Conservation (phyloP, 164 flowering plant species). For the Aristolochia californica region DNA sequence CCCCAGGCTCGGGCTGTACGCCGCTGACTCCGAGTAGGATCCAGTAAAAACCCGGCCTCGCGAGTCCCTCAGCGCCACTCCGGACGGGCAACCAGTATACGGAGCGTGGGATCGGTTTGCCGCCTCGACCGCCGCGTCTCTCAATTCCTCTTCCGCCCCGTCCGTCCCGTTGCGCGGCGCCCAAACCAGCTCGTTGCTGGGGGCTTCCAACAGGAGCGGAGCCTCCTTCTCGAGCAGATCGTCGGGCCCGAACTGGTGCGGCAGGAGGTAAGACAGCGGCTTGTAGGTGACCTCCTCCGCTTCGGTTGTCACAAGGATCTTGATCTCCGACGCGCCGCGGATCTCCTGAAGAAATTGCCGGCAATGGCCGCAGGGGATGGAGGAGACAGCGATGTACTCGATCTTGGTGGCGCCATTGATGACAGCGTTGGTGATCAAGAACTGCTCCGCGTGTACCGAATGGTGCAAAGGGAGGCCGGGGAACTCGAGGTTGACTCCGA, state of each 20-base stretch:
- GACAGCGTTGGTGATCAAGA: constrained; percentile 59
- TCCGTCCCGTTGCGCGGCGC: not conserved
- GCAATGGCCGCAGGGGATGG: constrained; percentile 97
- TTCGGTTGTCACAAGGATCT: constrained; percentile 36
- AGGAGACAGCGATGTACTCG: constrained; percentile 56
- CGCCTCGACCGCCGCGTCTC: constrained; percentile 49
- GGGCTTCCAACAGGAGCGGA: constrained; percentile 57
- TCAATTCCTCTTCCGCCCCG: constrained; percentile 2
- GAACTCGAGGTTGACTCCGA: constrained; percentile 85
- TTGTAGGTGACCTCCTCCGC: not conserved
- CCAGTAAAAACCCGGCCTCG: constrained; percentile 59
- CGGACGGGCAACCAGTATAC: constrained; percentile 79
- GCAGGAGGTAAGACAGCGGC: constrained; percentile 35
- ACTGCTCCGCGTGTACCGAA: constrained; percentile 91
- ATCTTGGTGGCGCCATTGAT: constrained; percentile 36
- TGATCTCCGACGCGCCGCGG: constrained; percentile 38
- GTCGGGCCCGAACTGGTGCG: constrained; percentile 63
- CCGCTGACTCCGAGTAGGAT: constrained; percentile 80
- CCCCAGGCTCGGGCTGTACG: constrained; percentile 79
- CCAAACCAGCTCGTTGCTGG: constrained; percentile 25
- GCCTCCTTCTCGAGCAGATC: constrained; percentile 43
- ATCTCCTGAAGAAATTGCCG: constrained; percentile 91
- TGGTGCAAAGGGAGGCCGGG: constrained; percentile 81
- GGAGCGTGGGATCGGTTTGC: constrained; percentile 80
- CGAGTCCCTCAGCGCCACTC: constrained; percentile 59